Conservation (phyloP, 495 filamentous ascomycete species). For the Delitschia confertaspora region DNA sequence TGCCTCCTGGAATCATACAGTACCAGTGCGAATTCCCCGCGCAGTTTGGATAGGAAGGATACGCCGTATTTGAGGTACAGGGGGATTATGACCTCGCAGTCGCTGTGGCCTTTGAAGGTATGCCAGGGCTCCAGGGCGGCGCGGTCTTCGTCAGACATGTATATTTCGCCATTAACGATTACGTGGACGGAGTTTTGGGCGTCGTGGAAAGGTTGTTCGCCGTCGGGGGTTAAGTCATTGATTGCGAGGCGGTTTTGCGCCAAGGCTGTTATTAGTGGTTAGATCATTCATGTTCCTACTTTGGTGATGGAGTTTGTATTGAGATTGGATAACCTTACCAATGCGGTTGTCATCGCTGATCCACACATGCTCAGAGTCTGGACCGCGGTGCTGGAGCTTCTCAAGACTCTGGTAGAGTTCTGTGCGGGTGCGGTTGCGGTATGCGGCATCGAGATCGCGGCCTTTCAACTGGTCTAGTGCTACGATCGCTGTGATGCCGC, state of each 20-base stretch:
- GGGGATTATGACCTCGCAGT: constrained; percentile 16
- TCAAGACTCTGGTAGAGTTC: constrained; percentile 32
- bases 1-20: constrained; percentile 38
- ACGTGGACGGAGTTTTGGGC: constrained; percentile 38
- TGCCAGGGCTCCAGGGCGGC: constrained; percentile 21
- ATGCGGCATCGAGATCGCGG: too few species aligned
- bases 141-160: constrained; percentile 41
- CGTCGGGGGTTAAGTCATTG: constrained; percentile 42
- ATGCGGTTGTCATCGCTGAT: constrained; percentile 25
- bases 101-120: constrained; percentile 1
- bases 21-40: constrained; percentile 46
- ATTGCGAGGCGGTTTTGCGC: constrained; percentile 44
- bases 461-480: too few species aligned
- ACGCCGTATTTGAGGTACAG: constrained; percentile 43
- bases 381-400: constrained; percentile 41
- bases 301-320: constrained; percentile 1
- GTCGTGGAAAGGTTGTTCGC: constrained; percentile 42
- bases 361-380: constrained; percentile 42
- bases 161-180: constrained; percentile 50
- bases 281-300: background rate
- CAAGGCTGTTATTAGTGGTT: constrained; percentile 29
- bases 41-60: constrained; percentile 37
- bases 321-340: constrained; percentile 4
- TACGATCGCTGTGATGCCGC: too few species aligned
- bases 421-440: too few species aligned